Evolutionary conservation across 176 grass and related monocot genomes (phyloP).

Genomic region (Aegilops tauschii): DNA sequence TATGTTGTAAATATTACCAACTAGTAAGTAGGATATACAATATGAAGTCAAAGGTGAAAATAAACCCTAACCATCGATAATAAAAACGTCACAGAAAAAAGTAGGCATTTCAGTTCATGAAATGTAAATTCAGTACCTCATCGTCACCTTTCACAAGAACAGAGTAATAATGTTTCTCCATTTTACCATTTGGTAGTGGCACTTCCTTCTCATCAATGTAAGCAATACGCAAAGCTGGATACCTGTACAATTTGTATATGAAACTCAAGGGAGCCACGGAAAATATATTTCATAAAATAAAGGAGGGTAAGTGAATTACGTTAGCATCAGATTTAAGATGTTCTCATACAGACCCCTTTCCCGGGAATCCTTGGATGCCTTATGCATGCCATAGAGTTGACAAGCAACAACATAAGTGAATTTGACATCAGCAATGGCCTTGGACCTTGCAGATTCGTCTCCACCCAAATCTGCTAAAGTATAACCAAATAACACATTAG

Average conservation of each 20-base stretch:
- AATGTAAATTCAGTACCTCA: slow-evolving; percentile 57
- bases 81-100: slow-evolving; percentile 1
- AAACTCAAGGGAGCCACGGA: slow-evolving; percentile 16
- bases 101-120: slow-evolving; percentile 23
- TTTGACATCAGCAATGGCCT: slow-evolving; percentile 64
- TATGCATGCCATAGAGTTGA: slow-evolving; percentile 73
- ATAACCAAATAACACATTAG: slow-evolving; percentile 26
- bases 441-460: slow-evolving; percentile 27
- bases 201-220: slow-evolving; percentile 77
- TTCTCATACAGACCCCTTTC: slow-evolving; percentile 69
- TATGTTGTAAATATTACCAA: slow-evolving; percentile 7
- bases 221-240: slow-evolving; percentile 67
- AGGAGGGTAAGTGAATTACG: slow-evolving; percentile 30
- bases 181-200: slow-evolving; percentile 34
- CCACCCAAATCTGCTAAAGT: slow-evolving; percentile 36
- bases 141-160: slow-evolving; percentile 82
- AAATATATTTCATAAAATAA: slow-evolving; percentile 29
- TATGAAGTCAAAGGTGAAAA: not conserved
- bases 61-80: not conserved
- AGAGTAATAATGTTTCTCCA: slow-evolving; percentile 64
- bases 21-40: not conserved
- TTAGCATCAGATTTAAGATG: slow-evolving; percentile 71
- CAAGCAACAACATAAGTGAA: slow-evolving; percentile 84
- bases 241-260: slow-evolving; percentile 41
- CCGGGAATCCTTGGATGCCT: slow-evolving; percentile 56